Base-by-base conservation (phyloP, 768 basidiomycete genomes). In the Boletus rubropictus region DNA sequence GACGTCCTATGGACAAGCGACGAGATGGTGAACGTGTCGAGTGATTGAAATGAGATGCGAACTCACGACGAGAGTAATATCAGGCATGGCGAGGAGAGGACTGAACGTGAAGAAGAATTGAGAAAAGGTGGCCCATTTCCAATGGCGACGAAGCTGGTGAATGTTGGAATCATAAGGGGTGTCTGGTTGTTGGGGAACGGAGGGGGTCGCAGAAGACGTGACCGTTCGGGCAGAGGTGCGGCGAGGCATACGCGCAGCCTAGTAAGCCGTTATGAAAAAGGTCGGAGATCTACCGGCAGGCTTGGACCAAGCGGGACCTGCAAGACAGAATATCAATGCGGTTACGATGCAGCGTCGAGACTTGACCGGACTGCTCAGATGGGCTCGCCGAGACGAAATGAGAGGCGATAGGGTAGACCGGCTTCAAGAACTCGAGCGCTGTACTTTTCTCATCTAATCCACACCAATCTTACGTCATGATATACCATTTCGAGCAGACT, bases 41-140 rank as follows among this genome's bases (percentile, higher is more conserved):
- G 43, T 4, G 10, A 3, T 14, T 42, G 49, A 2, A 14, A 34
- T 15, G 50, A 49, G 20, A 50, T 20, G 7, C 5, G 51, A 7
- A 69, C 76, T 54, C 62, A 89, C 88, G 48, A 69, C 61, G 33
- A 89, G 68, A 35, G 86, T 73, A 52, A 92, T 78, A 58, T 88
- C 86, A 36, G 77, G 68, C 71, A 86, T 75, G 32, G 80, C 73
- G 54, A 94, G 78, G 47, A 93, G 73, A 41, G 77, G 76, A 39
- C 77, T 74, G 69, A 94, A 95, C 22, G 86, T 90, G 65, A 77
- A 84, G 69, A 89, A 84, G 76, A 95, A 94, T 64, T 94, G 90
- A 67, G 79, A 79, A 67, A 93, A 86, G 21, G 85, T 86, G 5
- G 92, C 92, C 90, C 90, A 95, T 74, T 87, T 84, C 89, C 89